These are phyloP conservation scores for Phytophthora agathidicida DNA, from an alignment of 352 stramenopile genomes.

Conservation along the genomic window DNA sequence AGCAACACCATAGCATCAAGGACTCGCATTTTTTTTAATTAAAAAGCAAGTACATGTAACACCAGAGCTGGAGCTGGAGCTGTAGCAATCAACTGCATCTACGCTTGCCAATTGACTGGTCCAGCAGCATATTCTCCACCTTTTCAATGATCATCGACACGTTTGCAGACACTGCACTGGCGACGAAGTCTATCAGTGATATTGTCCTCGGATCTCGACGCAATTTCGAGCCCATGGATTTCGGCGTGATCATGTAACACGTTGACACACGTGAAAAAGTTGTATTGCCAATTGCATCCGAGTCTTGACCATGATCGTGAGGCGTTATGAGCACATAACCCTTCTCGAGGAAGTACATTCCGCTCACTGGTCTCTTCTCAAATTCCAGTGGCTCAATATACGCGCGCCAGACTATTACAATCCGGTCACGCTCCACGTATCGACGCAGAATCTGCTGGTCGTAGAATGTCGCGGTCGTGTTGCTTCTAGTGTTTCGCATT, in stretches of 20 bases:
- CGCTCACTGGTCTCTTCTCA: constrained; percentile 34
- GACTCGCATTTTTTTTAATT: too few relatives aligned
- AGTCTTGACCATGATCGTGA: constrained; percentile 11
- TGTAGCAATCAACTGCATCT: too few relatives aligned
- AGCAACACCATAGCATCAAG: too few relatives aligned
- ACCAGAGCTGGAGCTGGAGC: too few relatives aligned
- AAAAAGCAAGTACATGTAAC: too few relatives aligned
- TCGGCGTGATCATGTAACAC: constrained; percentile 43
- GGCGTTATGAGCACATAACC: constrained; percentile 55
- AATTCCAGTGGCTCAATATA: constrained; percentile 53
- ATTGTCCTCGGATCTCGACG: constrained; percentile 13
- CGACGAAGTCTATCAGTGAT: constrained; percentile 39
- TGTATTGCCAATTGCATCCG: constrained; percentile 4
- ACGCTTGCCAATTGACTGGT: too few relatives aligned
- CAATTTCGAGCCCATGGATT: constrained; percentile 27
- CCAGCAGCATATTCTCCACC: too few relatives aligned
- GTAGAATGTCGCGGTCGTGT: constrained; percentile 43
- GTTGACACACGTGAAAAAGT: constrained; percentile 39
- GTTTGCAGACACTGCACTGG: constrained; percentile 24
- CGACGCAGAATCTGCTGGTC: constrained; percentile 51
- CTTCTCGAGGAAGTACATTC: constrained; percentile 45
- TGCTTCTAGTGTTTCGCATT: constrained; percentile 40
- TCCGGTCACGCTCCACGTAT: constrained; percentile 50
- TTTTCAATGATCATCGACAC: constrained; percentile 28
- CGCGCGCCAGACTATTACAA: constrained; percentile 56